These are phyloP conservation scores for Stenogyne calaminthoides DNA, from an alignment of 305 asterid species.

Conservation along the genomic window DNA sequence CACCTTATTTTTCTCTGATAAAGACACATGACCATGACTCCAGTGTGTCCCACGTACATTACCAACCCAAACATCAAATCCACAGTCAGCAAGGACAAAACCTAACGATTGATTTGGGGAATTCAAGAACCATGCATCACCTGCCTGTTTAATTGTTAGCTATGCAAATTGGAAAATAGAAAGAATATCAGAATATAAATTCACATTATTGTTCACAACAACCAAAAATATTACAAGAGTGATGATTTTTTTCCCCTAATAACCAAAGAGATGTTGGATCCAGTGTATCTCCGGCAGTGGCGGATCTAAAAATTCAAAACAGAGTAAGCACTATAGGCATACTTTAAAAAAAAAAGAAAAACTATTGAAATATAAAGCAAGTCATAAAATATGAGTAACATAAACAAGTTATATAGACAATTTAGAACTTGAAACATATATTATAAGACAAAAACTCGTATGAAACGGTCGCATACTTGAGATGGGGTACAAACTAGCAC, in stretches of 20 bases:
- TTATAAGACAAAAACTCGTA: too few species aligned
- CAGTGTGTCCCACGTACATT: slow-evolving; percentile 97
- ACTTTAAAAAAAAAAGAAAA: too few species aligned
- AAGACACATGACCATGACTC: slow-evolving; percentile 89
- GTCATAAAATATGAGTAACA: too few species aligned
- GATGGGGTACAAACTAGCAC: too few species aligned
- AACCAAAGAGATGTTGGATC: background rate
- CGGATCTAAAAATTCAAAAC: too few species aligned
- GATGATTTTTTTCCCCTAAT: background rate
- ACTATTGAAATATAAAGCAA: too few species aligned
- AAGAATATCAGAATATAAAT: background rate
- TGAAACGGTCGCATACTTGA: too few species aligned
- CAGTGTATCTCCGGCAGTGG: too few species aligned
- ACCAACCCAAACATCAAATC: slow-evolving; percentile 98
- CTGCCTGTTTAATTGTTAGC: slow-evolving; percentile 62
- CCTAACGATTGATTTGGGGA: slow-evolving; percentile 78
- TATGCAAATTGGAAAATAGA: slow-evolving; percentile 14
- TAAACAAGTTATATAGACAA: too few species aligned
- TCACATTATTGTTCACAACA: background rate
- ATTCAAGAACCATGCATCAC: slow-evolving; percentile 97
- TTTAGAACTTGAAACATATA: too few species aligned
- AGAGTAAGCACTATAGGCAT: too few species aligned
- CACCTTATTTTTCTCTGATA: slow-evolving; percentile 72
- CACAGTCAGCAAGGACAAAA: slow-evolving; percentile 86
- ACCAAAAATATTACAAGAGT: background rate